Evolutionary conservation across 352 stramenopile genomes (phyloP), one percentile per base, ranked within the genome.

Genomic region (Phytophthora capsici): DNA sequence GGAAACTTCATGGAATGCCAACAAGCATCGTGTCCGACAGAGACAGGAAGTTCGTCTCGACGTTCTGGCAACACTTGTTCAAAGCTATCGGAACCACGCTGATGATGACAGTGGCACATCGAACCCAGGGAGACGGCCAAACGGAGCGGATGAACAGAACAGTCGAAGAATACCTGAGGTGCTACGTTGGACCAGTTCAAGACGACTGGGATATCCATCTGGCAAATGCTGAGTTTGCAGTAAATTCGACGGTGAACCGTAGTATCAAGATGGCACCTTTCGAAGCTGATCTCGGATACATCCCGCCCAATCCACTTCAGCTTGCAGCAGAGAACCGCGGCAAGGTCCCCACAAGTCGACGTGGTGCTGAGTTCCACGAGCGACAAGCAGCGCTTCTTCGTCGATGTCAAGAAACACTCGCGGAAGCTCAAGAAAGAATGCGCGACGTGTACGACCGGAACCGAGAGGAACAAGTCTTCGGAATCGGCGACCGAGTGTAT

Each of bases 401-500:
- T 3, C 49, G 34, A 0, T 63, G 49, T 37, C 44, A 41, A 14
- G 55, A 62, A 52, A 50, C 63, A 1, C 22, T 71, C 9, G 48
- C 53, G 2, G 7, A 60, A 40, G 48, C 55, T 9, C 54, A 69
- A 50, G 52, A 55, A 9, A 6, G 38, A 5, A 61, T 65, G 54
- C 22, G 26, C 0, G 47, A 60, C 25, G 40, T 65, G 16, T 9
- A 19, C 6, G n/a, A n/a, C n/a, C n/a, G n/a, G n/a, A 54, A 53
- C 19, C 48, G 41, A 22, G 12, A 13, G 6, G 54, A 70, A 26
- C 46, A 65, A 20, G 10, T 36, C 4, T 70, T 70, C 16, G 13
- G 43, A 19, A 37, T 56, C 0, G 53, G 54, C 3, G 48, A 71
- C 16, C 40, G 17, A n/a, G 63, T 66, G 6, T 66, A 54, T 37